Evolutionary conservation across 2,329 filamentous ascomycete species (phyloP).

Genomic region (Juglanconis juglandina): DNA sequence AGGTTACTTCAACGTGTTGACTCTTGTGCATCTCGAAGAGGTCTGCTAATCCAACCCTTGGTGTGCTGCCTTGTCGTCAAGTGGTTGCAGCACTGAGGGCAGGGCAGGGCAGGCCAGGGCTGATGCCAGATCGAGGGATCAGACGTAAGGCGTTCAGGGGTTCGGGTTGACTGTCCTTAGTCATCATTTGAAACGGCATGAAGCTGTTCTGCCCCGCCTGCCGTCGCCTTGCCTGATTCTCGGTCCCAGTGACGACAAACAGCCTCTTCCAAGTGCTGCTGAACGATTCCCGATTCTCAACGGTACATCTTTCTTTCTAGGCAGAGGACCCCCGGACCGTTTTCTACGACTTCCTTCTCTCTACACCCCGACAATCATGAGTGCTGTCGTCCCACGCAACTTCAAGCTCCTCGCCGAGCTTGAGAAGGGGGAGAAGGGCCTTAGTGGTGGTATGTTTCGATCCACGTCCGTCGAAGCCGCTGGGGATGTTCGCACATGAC

Average conservation of each 20-base stretch:
- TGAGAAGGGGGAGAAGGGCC: slow-evolving; percentile 97
- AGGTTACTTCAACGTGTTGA: background rate
- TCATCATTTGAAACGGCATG: background rate
- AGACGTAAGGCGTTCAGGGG: background rate
- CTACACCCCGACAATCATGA: slow-evolving; percentile 23
- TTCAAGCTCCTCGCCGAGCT: slow-evolving; percentile 96
- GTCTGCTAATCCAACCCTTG: background rate
- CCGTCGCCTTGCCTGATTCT: background rate
- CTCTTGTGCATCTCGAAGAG: background rate
- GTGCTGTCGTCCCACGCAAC: slow-evolving; percentile 71
- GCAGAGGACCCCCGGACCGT: background rate
- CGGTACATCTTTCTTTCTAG: background rate
- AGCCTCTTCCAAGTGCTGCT: background rate
- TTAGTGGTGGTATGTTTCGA: slow-evolving; percentile 69
- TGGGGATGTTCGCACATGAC: background rate
- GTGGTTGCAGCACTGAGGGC: background rate
- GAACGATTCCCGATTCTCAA: background rate
- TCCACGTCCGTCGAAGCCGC: background rate
- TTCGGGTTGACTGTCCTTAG: background rate
- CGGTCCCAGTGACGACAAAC: background rate
- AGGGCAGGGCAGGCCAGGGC: background rate
- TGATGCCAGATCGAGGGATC: background rate
- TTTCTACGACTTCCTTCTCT: background rate
- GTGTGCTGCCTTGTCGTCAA: background rate
- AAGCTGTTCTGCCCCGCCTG: background rate